A percentile compares a stretch with the other conserved stretches of the same genome.
These are phyloP conservation scores for Holtermanniella nyarrowii DNA, from an alignment of 768 basidiomycete species.

Conservation along the genomic window DNA sequence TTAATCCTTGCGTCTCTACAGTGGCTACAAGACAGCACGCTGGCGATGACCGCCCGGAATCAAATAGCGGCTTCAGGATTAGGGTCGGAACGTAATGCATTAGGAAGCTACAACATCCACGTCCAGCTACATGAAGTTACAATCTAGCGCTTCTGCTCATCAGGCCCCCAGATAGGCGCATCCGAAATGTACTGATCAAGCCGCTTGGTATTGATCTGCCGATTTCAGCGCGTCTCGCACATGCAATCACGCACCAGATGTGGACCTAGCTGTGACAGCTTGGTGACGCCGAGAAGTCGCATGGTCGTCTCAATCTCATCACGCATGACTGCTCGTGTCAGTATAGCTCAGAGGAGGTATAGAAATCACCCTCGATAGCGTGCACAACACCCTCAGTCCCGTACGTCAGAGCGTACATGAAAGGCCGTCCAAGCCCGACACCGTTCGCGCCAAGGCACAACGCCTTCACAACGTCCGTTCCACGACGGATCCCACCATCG, in stretches of 20 bases:
- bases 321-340: constrained; percentile 36
- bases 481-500: constrained; percentile 70
- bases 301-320: constrained; percentile 45
- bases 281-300: constrained; percentile 42
- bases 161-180: constrained; percentile 2
- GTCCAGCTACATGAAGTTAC: too few species aligned
- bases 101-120: too few species aligned
- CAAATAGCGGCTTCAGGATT: too few species aligned
- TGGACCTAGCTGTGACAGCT: constrained; percentile 40
- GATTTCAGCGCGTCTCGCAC: background rate
- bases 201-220: constrained; percentile 16
- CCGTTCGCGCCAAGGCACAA: constrained; percentile 54
- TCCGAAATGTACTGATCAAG: constrained; percentile 11
- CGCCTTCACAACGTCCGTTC: constrained; percentile 84
- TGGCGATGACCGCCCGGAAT: too few species aligned
- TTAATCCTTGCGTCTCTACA: too few species aligned
- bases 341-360: background rate
- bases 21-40: too few species aligned
- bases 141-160: background rate
- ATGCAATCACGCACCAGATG: constrained; percentile 36
- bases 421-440: constrained; percentile 41
- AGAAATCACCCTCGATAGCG: constrained; percentile 36
- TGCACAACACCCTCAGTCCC: constrained; percentile 41
- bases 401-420: constrained; percentile 43
- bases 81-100: too few species aligned